phyloP scores from a whole-genome alignment of 208 protist genomes.

The Wallacemonas collosoma region DNA sequence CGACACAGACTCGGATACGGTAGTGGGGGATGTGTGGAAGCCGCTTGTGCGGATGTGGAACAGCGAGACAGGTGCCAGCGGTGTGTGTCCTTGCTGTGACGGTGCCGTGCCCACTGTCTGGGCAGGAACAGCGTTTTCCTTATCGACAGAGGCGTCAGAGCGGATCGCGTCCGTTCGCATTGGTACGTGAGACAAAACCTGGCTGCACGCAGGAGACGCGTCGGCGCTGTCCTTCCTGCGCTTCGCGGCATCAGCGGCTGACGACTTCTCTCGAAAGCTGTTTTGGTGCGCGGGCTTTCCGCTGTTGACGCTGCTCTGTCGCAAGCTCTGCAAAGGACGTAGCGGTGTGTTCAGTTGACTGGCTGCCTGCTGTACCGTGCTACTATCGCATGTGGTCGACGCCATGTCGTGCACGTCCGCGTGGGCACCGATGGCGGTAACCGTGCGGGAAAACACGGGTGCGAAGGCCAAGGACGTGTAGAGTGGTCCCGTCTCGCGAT shows the following conservation, averaged over 20 bases:
- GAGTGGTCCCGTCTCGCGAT: slow-evolving; percentile 62
- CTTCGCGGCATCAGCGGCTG: too few species aligned
- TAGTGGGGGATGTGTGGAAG: not conserved
- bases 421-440: slow-evolving; percentile 33
- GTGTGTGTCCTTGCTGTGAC: slow-evolving; percentile 2
- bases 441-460: slow-evolving; percentile 56
- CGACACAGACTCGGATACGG: not conserved
- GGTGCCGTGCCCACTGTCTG: too few species aligned
- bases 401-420: slow-evolving; percentile 52
- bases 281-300: not conserved
- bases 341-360: slow-evolving; percentile 14
- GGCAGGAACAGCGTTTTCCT: slow-evolving; percentile 5
- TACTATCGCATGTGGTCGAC: slow-evolving; percentile 38
- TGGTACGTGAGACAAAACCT: too few species aligned
- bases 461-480: slow-evolving; percentile 81
- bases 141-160: not conserved
- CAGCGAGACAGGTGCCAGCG: not conserved
- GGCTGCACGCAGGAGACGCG: too few species aligned
- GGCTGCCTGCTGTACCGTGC: slow-evolving; percentile 16
- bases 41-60: not conserved
- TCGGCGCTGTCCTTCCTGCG: too few species aligned
- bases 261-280: too few species aligned
- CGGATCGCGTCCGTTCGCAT: not conserved
- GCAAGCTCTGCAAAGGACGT: slow-evolving; percentile 13
- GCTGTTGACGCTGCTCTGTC: slow-evolving; percentile 9